Evolutionary conservation across 768 basidiomycete genomes (phyloP).

Genomic region (Trametes coccinea): DNA sequence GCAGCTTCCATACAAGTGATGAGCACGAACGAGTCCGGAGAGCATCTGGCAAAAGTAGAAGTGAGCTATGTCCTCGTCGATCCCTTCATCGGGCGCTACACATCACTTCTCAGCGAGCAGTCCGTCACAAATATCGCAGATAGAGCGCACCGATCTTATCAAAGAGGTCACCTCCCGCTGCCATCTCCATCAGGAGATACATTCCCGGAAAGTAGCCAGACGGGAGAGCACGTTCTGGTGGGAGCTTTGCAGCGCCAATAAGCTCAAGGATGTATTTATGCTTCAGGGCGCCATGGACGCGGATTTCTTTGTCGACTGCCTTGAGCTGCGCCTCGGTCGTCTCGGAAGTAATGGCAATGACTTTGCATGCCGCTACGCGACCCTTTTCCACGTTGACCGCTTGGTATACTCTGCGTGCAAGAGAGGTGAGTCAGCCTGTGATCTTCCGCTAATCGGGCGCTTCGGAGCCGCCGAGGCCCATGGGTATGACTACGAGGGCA

Average conservation of each 20-base stretch:
- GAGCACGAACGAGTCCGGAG: constrained; percentile 67
- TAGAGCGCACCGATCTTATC: constrained; percentile 86
- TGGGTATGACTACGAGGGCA: background rate
- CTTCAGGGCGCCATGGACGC: constrained; percentile 79
- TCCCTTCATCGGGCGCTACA: constrained; percentile 88
- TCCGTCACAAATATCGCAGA: background rate
- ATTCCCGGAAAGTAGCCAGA: constrained; percentile 69
- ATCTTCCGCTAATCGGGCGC: background rate
- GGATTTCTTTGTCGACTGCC: constrained; percentile 87
- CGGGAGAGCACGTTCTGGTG: constrained; percentile 32
- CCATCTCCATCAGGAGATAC: constrained; percentile 92
- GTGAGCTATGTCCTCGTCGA: constrained; percentile 85
- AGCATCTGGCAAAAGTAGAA: constrained; percentile 87
- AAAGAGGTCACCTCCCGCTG: constrained; percentile 92
- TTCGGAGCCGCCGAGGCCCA: background rate
- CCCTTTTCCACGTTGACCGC: constrained; percentile 70
- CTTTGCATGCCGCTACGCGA: constrained; percentile 84
- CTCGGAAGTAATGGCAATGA: constrained; percentile 62
- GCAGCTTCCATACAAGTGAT: too few species aligned
- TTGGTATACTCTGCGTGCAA: constrained; percentile 68
- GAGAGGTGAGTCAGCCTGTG: background rate
- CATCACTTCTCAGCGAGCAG: background rate
- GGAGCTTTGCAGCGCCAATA: constrained; percentile 61
- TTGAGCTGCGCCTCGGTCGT: constrained; percentile 75
- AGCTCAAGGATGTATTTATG: constrained; percentile 84